These are phyloP conservation scores for Tanacetum coccineum DNA, from an alignment of 129 eudicot species.

Conservation along the genomic window DNA sequence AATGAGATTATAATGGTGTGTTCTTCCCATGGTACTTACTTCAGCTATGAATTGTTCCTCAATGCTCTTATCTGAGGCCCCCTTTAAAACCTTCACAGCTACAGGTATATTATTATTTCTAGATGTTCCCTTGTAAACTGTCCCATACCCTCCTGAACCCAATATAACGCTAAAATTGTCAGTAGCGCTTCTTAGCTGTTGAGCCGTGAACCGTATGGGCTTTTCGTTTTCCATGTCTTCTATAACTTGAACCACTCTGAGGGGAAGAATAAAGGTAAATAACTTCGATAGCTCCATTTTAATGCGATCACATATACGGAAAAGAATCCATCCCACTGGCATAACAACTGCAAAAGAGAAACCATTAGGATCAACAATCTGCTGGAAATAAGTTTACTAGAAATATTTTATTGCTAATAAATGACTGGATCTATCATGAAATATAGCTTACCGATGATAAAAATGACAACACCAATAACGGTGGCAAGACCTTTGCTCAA, in stretches of 20 bases:
- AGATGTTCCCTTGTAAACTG: slow-evolving; percentile 30
- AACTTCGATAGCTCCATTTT: no score
- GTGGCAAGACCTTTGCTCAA: no score
- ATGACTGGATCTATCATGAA: no score
- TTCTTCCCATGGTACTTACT: slow-evolving; percentile 37
- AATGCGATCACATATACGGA: no score
- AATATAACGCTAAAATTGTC: slow-evolving; percentile 13
- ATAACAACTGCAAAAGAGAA: no score
- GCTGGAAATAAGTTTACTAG: no score
- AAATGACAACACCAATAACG: no score
- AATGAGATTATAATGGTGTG: slow-evolving; percentile 32
- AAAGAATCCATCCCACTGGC: no score
- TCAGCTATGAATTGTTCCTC: slow-evolving; percentile 39
- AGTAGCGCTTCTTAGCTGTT: slow-evolving; percentile 25
- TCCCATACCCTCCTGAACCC: slow-evolving; percentile 41
- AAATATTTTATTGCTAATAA: no score
- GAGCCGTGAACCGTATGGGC: slow-evolving; percentile 28
- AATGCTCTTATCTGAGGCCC: slow-evolving; percentile 12
- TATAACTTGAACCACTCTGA: slow-evolving; percentile 19
- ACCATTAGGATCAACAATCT: no score
- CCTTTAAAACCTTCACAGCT: slow-evolving; percentile 28
- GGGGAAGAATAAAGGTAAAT: no score
- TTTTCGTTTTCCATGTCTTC: slow-evolving; percentile 27
- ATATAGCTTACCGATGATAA: no score
- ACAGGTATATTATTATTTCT: slow-evolving; percentile 12